Evolutionary conservation across 768 basidiomycete genomes (phyloP), one percentile per base, ranked within the genome.

Genomic region (Dictyophora rubrovolvata): DNA sequence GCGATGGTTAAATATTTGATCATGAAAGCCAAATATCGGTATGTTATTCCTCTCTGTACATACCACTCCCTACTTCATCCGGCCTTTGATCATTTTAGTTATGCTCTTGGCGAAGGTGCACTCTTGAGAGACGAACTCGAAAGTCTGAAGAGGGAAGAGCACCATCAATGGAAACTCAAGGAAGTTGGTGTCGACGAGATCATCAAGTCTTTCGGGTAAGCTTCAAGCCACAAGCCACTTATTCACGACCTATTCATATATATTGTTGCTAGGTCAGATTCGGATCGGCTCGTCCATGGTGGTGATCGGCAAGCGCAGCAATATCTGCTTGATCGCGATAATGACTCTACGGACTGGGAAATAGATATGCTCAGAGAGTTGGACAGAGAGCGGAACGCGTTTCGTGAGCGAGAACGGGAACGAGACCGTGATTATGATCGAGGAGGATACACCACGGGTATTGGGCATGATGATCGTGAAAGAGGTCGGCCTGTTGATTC

Each of bases 11-110:
- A 82, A 75, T 94, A 93, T 69, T 75, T 83, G 72, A 62, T 77
- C 72, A 71, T 80, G 76, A 89, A 93, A 66, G 91, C 93, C 6
- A 92, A 91, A 66, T 78, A 86, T 68, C 74, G 74, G 53, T 87
- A 84, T 66, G 83, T 81, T 14, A 62, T 21, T n/a, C 47, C 1
- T 35, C 18, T 58, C 7, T 28, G 5, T 49, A 28, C 7, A 28
- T 28, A 28, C 28, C 4, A 28, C 28, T 28, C 28, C 48, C 11
- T n/a, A 18, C 18, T 1, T 50, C 17, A 5, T n/a, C n/a, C 10
- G 46, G 1, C 11, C 22, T 35, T 35, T 21, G 16, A 8, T 7
- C 28, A 23, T 10, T 21, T 18, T 33, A 58, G 56, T 7, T 58
- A 50, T 34, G 56, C 49, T 20, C 1, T 85, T 33, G 79, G 86